Base-by-base conservation (phyloP, 2,329 filamentous ascomycete genomes). In the Ophiostoma australiae region DNA sequence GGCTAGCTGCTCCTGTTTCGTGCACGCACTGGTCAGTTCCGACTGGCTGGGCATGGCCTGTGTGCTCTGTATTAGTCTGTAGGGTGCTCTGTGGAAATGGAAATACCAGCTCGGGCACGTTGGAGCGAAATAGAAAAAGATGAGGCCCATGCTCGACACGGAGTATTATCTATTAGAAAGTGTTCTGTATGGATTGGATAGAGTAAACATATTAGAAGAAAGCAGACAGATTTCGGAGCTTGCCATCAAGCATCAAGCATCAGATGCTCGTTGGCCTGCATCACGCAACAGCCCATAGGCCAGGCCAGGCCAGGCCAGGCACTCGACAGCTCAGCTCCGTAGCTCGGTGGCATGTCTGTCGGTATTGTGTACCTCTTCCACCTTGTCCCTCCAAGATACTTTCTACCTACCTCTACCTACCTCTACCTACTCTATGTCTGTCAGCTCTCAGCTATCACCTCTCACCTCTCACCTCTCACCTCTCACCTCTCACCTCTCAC, bases 381-480 rank as follows among this genome's bases (percentile, higher is more conserved):
- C 37, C 8, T 39, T 39, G 8, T 39, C 8, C 37, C 20, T 48
- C 44, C 27, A 31, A 31, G 27, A 31, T 31, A 31, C 27, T 31
- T 31, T 31, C 27, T 31, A 31, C 27, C 27, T 31, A 15, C 20
- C 44, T 48, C 10, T n/a, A n/a, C 39, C 10, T n/a, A n/a, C 39
- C 8, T 48, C 44, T 48, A n/a, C 44, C 5, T 48, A 41, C 15
- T n/a, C 39, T 15, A 41, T 6, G 10, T 41, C 39, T 41, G 15
- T 15, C 39, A 41, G 10, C 39, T 41, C 39, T 31, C 27, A 31
- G 27, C 17, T n/a, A 6, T n/a, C 20, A 48, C 44, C 44, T 67
- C 20, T 67, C 63, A 39, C 17, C 33, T 66, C 63, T 66, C 63
- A 67, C 6, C 35, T 67, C 6, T 66, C 63, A 66, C 13, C 17